A percentile compares a stretch with the other conserved stretches of the same genome.
Conservation (phyloP, 2,329 filamentous ascomycete species). For the Phaeosphaeriaceae sp. region DNA sequence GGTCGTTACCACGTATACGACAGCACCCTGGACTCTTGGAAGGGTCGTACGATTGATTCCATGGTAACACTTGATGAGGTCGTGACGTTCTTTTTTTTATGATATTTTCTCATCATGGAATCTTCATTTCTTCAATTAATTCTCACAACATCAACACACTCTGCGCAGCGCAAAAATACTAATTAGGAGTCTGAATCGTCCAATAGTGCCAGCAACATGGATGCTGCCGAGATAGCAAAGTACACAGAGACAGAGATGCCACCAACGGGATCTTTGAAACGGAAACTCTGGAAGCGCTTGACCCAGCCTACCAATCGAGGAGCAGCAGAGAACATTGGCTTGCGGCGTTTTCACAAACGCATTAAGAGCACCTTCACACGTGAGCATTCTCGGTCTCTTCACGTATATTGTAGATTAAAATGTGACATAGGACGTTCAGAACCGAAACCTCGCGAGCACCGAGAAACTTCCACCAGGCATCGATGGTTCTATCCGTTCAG, state of each 20-base stretch:
- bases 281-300: background rate
- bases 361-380: background rate
- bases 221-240: background rate
- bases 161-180: background rate
- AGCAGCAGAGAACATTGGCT: background rate
- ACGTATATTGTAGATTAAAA: background rate
- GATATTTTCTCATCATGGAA: background rate
- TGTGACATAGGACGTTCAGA: background rate
- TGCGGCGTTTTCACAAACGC: background rate
- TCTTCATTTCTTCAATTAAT: background rate
- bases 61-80: background rate
- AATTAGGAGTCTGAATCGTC: background rate
- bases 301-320: background rate
- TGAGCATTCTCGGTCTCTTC: background rate
- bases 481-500: background rate
- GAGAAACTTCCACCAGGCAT: background rate
- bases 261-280: background rate
- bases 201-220: background rate
- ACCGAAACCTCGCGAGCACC: background rate
- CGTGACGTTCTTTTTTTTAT: background rate
- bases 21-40: background rate
- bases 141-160: background rate
- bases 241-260: background rate
- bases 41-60: background rate
- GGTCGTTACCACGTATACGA: background rate